phyloP scores from a whole-genome alignment of 345 rosid species.

The Dovyalis caffra region DNA sequence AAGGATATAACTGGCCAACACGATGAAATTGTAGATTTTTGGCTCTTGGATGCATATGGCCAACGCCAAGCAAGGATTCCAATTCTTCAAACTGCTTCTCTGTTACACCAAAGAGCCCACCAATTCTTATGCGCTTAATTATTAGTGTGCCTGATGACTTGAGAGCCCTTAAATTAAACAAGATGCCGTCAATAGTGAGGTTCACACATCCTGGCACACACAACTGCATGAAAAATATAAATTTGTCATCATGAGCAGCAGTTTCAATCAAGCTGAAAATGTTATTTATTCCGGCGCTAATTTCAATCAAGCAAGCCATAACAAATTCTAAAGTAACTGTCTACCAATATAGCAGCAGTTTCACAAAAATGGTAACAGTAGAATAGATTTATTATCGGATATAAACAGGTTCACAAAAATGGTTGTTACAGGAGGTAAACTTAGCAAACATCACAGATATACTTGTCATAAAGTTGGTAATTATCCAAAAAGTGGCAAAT shows the following conservation, averaged over 20 bases:
- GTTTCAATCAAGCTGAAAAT: neutral
- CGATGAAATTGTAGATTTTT: constrained; percentile 13
- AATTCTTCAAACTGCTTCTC: constrained; percentile 23
- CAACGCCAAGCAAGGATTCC: constrained; percentile 17
- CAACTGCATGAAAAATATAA: constrained; percentile 13
- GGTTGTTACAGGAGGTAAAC: too few relatives aligned
- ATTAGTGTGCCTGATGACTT: constrained; percentile 17
- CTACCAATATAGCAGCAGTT: neutral
- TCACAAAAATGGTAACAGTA: too few relatives aligned
- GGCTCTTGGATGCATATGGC: neutral
- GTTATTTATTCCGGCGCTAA: neutral
- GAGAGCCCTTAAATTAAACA: constrained; percentile 16
- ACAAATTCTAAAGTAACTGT: neutral
- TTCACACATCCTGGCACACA: constrained; percentile 23
- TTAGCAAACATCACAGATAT: too few relatives aligned
- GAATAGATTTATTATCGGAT: too few relatives aligned
- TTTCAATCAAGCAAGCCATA: neutral
- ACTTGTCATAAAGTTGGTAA: too few relatives aligned
- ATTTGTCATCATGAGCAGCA: neutral
- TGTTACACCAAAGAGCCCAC: constrained; percentile 14
- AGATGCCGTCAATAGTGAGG: constrained; percentile 7
- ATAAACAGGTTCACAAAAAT: neutral
- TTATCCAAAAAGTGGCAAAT: too few relatives aligned
- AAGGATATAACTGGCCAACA: neutral
- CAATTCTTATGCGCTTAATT: constrained; percentile 25